Evolutionary conservation across 306 rosid genomes (phyloP).

Genomic region (Arachis stenosperma): DNA sequence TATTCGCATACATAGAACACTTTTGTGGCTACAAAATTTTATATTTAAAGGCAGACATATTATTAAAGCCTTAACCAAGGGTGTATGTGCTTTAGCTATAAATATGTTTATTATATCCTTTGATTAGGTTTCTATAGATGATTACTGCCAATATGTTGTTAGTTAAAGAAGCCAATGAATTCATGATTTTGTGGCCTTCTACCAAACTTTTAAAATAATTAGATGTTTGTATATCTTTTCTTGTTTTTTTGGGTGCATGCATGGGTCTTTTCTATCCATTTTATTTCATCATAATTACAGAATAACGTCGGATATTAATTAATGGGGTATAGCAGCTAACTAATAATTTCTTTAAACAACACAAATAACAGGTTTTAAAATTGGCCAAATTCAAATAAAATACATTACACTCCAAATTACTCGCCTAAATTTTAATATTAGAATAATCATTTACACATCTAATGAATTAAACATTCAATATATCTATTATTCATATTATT

Average conservation of each 20-base stretch:
- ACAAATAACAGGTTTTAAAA: too few relatives aligned
- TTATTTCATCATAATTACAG: neutral
- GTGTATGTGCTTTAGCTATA: neutral
- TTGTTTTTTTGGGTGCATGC: too few relatives aligned
- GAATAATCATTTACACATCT: too few relatives aligned
- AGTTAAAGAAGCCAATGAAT: conserved; percentile 1
- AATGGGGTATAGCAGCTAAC: too few relatives aligned
- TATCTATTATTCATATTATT: too few relatives aligned
- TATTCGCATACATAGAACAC: neutral
- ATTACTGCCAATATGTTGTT: neutral
- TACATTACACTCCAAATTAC: too few relatives aligned
- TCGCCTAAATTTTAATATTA: too few relatives aligned
- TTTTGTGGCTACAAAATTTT: neutral
- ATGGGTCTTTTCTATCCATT: neutral
- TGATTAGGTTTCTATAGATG: conserved; percentile 26
- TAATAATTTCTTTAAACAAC: too few relatives aligned
- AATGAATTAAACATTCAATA: too few relatives aligned
- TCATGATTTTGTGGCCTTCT: neutral
- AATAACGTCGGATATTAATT: too few relatives aligned
- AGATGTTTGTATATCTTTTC: too few relatives aligned
- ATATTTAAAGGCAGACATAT: conserved; percentile 7
- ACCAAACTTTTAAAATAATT: neutral
- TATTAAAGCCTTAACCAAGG: neutral
- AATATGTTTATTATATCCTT: neutral
- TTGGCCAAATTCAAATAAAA: too few relatives aligned